Evolutionary conservation across 495 filamentous ascomycete genomes (phyloP).

Genomic region (Penicillium silybi): DNA sequence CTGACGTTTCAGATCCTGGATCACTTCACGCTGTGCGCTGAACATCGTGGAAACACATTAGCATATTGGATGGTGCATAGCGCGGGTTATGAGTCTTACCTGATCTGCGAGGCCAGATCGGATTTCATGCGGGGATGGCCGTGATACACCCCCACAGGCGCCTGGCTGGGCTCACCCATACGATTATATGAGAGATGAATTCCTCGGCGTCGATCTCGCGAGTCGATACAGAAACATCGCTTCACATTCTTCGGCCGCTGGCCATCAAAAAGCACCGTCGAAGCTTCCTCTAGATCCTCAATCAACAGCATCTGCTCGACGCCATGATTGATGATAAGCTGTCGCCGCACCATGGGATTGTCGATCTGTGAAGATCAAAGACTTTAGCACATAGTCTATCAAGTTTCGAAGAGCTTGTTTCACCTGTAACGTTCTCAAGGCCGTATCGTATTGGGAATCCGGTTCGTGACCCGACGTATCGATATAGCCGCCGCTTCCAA

Average conservation of each 20-base stretch:
- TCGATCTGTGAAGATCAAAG: constrained; percentile 54
- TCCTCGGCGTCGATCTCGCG: constrained; percentile 58
- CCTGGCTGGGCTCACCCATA: constrained; percentile 50
- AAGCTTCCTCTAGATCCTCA: constrained; percentile 58
- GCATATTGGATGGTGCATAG: background rate
- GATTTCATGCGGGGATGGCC: constrained; percentile 72
- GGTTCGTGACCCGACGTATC: constrained; percentile 69
- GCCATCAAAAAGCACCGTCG: constrained; percentile 64
- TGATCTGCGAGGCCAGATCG: constrained; percentile 65
- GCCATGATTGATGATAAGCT: constrained; percentile 74
- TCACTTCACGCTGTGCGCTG: constrained; percentile 42
- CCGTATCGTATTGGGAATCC: constrained; percentile 65
- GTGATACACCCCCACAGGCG: constrained; percentile 47
- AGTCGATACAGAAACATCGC: constrained; percentile 60
- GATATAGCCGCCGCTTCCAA: constrained; percentile 56
- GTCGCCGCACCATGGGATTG: constrained; percentile 68
- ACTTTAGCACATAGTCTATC: constrained; percentile 1
- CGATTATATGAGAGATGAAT: constrained; percentile 55
- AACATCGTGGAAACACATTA: background rate
- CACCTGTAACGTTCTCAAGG: constrained; percentile 69
- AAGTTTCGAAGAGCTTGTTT: background rate
- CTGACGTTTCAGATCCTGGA: constrained; percentile 39
- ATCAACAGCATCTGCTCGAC: constrained; percentile 87
- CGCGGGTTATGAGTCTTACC: constrained; percentile 24
- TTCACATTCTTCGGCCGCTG: constrained; percentile 63